Conservation (phyloP, 129 eudicot species). For the Solidago caesia region DNA sequence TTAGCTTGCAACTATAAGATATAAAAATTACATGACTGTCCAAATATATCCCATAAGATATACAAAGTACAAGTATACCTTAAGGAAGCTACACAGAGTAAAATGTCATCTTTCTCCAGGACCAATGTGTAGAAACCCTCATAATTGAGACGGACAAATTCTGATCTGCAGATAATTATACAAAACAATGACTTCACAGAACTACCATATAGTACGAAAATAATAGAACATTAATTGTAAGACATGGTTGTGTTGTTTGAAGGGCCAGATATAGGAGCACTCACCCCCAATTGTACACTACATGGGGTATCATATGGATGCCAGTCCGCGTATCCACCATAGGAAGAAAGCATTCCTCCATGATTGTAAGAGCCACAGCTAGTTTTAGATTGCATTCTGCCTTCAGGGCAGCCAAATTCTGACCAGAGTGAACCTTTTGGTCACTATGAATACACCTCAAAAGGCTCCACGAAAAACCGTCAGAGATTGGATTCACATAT, state of each 20-base stretch:
- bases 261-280: background rate
- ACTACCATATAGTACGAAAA: background rate
- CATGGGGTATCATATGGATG: constrained; percentile 93
- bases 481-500: constrained; percentile 46
- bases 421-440: constrained; percentile 58
- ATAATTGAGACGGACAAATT: constrained; percentile 72
- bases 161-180: constrained; percentile 58
- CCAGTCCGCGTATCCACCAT: constrained; percentile 97
- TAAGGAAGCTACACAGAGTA: constrained; percentile 76
- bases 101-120: constrained; percentile 85
- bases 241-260: background rate
- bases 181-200: background rate
- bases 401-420: constrained; percentile 56
- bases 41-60: constrained; percentile 6
- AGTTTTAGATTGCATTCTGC: constrained; percentile 95
- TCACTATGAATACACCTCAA: constrained; percentile 86
- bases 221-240: too few species aligned
- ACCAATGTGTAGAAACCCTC: constrained; percentile 74
- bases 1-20: too few species aligned
- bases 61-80: constrained; percentile 43
- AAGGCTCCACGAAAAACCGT: constrained; percentile 79
- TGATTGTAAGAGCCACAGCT: constrained; percentile 89
- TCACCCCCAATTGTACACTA: constrained; percentile 91
- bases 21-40: background rate
- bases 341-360: constrained; percentile 98